phyloP scores from a whole-genome alignment of 75 land plant species.

The Larix kaempferi region DNA sequence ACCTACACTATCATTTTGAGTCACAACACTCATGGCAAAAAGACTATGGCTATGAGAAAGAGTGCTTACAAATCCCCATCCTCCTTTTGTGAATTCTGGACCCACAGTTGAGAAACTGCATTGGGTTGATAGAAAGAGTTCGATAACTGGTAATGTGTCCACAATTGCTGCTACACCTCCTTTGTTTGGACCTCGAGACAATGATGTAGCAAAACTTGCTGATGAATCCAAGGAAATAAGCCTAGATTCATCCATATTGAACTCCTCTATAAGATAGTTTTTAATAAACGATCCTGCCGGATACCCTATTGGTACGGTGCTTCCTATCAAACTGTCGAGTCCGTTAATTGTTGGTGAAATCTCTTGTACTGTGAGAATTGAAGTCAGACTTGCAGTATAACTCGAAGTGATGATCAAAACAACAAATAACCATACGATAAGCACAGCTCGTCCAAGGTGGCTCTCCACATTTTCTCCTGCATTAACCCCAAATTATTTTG shows the following conservation, averaged over 20 bases:
- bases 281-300: slow-evolving; percentile 51
- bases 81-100: slow-evolving; percentile 47
- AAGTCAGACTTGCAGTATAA: slow-evolving; percentile 42
- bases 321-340: slow-evolving; percentile 38
- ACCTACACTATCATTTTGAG: neutral
- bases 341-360: slow-evolving; percentile 45
- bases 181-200: slow-evolving; percentile 30
- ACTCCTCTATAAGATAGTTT: slow-evolving; percentile 31
- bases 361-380: slow-evolving; percentile 62
- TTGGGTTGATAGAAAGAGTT: slow-evolving; percentile 32
- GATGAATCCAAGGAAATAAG: slow-evolving; percentile 28
- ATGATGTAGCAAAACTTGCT: slow-evolving; percentile 37
- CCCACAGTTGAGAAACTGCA: slow-evolving; percentile 38
- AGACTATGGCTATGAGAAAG: neutral
- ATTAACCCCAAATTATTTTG: neutral
- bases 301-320: slow-evolving; percentile 45
- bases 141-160: slow-evolving; percentile 58
- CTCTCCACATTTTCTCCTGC: slow-evolving; percentile 32
- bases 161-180: slow-evolving; percentile 67
- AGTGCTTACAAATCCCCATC: slow-evolving; percentile 63
- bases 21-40: neutral
- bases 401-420: slow-evolving; percentile 49
- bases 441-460: slow-evolving; percentile 40
- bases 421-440: slow-evolving; percentile 63
- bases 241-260: slow-evolving; percentile 28